Evolutionary conservation across 768 basidiomycete species (phyloP).

Genomic region (Psilocybe azurescens): DNA sequence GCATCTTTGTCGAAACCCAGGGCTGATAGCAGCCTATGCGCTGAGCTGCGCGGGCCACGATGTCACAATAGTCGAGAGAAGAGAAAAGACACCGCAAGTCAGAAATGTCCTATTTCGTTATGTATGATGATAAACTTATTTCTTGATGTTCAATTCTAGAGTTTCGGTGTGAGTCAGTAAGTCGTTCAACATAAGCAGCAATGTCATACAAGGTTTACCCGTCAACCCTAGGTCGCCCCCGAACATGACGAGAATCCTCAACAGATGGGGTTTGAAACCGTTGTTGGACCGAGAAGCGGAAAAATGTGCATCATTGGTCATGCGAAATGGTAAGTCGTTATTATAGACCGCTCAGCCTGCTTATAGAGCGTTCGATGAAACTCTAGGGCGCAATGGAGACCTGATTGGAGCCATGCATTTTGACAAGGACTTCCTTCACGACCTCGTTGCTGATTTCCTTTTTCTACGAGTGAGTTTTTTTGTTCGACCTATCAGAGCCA

Average conservation of each 20-base stretch:
- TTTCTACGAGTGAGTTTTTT: slow-evolving; percentile 43
- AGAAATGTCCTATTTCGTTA: not conserved
- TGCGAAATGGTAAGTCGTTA: slow-evolving; percentile 12
- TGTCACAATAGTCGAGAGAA: slow-evolving; percentile 57
- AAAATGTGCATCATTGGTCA: slow-evolving; percentile 35
- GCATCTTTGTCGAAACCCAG: not conserved
- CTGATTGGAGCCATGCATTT: slow-evolving; percentile 49
- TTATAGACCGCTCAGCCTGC: not conserved
- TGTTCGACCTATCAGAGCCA: not conserved
- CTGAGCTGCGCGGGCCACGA: slow-evolving; percentile 46
- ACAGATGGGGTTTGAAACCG: slow-evolving; percentile 57
- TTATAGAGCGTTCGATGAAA: not conserved
- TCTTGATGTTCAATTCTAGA: slow-evolving; percentile 4
- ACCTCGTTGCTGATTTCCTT: slow-evolving; percentile 44
- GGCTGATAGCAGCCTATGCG: slow-evolving; percentile 18
- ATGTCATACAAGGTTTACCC: not conserved
- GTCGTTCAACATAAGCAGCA: not conserved
- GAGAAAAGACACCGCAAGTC: slow-evolving; percentile 16
- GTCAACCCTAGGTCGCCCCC: slow-evolving; percentile 44
- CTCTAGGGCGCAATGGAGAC: slow-evolving; percentile 48
- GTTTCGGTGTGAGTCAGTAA: slow-evolving; percentile 14
- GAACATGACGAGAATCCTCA: slow-evolving; percentile 59
- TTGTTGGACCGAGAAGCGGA: slow-evolving; percentile 42
- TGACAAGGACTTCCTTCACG: slow-evolving; percentile 31
- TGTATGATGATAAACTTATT: not conserved